phyloP scores from a whole-genome alignment of 208 protist genomes.

The Phytomonas serpens region DNA sequence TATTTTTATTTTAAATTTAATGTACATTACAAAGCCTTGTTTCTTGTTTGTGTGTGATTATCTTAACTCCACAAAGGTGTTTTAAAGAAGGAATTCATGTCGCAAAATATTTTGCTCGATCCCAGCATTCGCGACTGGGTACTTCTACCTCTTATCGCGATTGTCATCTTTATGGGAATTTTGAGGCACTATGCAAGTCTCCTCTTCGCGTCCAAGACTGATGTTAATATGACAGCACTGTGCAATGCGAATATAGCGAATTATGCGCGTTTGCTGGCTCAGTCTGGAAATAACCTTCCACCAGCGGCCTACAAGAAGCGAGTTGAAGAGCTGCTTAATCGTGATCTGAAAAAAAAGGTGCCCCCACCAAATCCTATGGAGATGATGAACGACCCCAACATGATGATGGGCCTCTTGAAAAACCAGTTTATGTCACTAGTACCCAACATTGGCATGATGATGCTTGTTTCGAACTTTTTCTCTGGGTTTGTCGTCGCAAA shows the following conservation, averaged over 20 bases:
- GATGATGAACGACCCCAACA: conserved; percentile 87
- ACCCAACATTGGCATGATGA: conserved; percentile 94
- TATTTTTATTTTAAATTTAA: conserved; percentile 17
- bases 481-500: conserved; percentile 95
- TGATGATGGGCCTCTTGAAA: conserved; percentile 94
- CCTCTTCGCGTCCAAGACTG: conserved; percentile 37
- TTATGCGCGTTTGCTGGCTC: conserved; percentile 52
- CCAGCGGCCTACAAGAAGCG: conserved; percentile 50
- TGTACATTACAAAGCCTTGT: conserved; percentile 5
- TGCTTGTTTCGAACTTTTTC: conserved; percentile 95
- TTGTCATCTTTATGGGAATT: conserved; percentile 91
- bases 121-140: conserved; percentile 94
- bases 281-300: conserved; percentile 44
- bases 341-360: conserved; percentile 54
- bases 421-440: conserved; percentile 92
- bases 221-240: conserved; percentile 43
- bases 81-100: neutral
- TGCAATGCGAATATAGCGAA: conserved; percentile 65
- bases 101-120: conserved; percentile 88
- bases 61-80: neutral
- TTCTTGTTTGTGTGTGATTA: conserved; percentile 3
- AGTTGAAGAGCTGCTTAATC: conserved; percentile 37
- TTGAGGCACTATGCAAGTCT: conserved; percentile 84
- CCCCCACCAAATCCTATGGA: conserved; percentile 83
- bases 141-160: conserved; percentile 90